These are phyloP conservation scores for Paramecium tetraurelia DNA, from an alignment of 73 alveolate species.

Conservation along the genomic window DNA sequence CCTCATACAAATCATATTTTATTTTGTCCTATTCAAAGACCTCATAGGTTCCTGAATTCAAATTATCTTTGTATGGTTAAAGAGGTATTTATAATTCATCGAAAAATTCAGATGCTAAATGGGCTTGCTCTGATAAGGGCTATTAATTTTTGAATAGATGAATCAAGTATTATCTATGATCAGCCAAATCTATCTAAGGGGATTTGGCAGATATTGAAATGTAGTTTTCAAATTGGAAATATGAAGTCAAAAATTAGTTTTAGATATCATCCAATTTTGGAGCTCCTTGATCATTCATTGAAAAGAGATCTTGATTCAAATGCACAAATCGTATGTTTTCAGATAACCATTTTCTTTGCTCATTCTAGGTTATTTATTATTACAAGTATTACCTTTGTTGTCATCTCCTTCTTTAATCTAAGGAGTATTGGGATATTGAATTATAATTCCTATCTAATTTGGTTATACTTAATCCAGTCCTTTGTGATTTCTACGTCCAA, in stretches of 20 bases:
- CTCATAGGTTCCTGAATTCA: slow-evolving; percentile 79
- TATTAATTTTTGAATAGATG: slow-evolving; percentile 3
- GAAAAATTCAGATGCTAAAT: slow-evolving; percentile 68
- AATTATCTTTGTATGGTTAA: slow-evolving; percentile 90
- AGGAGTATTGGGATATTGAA: background rate
- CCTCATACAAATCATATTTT: slow-evolving; percentile 79
- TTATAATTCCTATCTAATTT: background rate
- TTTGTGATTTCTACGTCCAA: background rate
- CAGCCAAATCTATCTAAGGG: background rate
- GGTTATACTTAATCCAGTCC: background rate
- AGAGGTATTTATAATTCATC: slow-evolving; percentile 88
- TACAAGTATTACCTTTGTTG: background rate
- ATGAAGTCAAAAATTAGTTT: background rate
- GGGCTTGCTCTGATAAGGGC: background rate
- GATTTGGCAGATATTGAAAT: background rate
- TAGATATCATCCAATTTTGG: background rate
- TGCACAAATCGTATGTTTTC: background rate
- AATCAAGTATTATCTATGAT: background rate
- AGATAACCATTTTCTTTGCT: slow-evolving; percentile 33
- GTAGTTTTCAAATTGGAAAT: background rate
- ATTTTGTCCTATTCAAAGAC: slow-evolving; percentile 80
- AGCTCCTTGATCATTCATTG: slow-evolving; percentile 28
- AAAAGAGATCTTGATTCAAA: background rate
- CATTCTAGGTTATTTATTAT: background rate
- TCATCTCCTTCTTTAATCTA: background rate